Conservation (phyloP, 2,329 filamentous ascomycete species). For the Stagonosporopsis cucurbitacearum region DNA sequence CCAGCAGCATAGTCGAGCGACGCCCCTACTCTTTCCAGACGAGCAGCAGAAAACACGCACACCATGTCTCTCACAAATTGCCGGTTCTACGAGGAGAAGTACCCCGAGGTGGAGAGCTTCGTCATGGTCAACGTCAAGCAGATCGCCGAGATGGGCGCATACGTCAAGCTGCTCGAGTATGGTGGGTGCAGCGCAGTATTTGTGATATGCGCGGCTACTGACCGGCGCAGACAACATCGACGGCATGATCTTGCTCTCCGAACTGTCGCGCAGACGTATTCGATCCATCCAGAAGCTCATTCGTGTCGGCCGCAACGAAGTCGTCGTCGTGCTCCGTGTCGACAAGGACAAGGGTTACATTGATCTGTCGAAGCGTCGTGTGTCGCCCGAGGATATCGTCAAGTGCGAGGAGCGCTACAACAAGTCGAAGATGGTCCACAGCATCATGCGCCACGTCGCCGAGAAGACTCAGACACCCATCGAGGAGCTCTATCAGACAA, state of each 20-base stretch:
- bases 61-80: conserved; percentile 95
- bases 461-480: conserved; percentile 97
- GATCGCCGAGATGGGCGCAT: conserved; percentile 99
- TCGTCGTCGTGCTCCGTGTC: conserved; percentile 96
- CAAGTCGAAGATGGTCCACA: conserved; percentile 99
- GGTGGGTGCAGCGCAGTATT: conserved; percentile 28
- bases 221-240: conserved; percentile 82
- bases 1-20: conserved; percentile 19
- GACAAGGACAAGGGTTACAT: conserved; percentile 99
- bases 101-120: conserved; percentile 97
- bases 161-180: conserved; percentile 99
- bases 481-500: conserved; percentile 89
- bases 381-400: conserved; percentile 95
- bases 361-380: conserved; percentile 96
- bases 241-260: conserved; percentile 98
- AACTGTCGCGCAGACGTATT: conserved; percentile 97
- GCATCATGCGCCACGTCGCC: conserved; percentile 97
- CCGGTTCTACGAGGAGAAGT: conserved; percentile 98
- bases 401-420: conserved; percentile 99
- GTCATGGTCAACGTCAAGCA: conserved; percentile 99
- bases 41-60: conserved; percentile 36
- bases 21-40: conserved; percentile 12
- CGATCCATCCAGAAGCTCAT: conserved; percentile 99
- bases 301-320: conserved; percentile 95
- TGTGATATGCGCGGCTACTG: conserved; percentile 1